These are phyloP conservation scores for Blastobotrys persicus DNA, from an alignment of 1,139 yeast genomes.

Conservation along the genomic window DNA sequence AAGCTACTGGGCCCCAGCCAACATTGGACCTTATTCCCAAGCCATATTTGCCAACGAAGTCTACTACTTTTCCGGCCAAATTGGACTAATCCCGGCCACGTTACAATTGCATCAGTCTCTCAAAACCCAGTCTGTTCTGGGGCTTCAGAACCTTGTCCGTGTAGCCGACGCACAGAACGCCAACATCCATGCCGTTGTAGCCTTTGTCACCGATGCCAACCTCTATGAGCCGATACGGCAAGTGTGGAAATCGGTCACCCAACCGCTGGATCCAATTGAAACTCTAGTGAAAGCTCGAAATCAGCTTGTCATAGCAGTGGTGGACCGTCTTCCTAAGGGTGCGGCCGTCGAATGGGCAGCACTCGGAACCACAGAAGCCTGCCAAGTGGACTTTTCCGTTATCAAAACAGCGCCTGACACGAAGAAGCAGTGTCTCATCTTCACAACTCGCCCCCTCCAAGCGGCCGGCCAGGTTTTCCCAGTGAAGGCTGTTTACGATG, in stretches of 20 bases:
- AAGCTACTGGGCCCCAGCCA: slow-evolving; percentile 97
- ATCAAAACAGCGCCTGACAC: not conserved
- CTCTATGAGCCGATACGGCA: not conserved
- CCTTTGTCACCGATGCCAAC: not conserved
- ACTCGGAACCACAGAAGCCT: slow-evolving; percentile 19
- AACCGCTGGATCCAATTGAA: not conserved
- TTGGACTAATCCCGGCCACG: slow-evolving; percentile 71
- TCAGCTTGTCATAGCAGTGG: slow-evolving; percentile 48
- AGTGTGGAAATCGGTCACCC: not conserved
- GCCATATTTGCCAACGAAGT: slow-evolving; percentile 53
- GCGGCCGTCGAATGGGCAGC: slow-evolving; percentile 77
- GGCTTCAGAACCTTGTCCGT: slow-evolving; percentile 60
- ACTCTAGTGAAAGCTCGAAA: not conserved
- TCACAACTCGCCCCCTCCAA: not conserved
- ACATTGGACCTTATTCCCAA: slow-evolving; percentile 96
- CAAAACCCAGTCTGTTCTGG: slow-evolving; percentile 45
- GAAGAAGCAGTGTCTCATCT: slow-evolving; percentile 3
- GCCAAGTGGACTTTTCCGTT: not conserved
- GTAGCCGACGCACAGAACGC: slow-evolving; percentile 46
- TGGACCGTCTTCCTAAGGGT: slow-evolving; percentile 61
- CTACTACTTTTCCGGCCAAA: slow-evolving; percentile 85
- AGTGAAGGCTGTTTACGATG: slow-evolving; percentile 13
- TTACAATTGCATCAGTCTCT: slow-evolving; percentile 45
- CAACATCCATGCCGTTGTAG: slow-evolving; percentile 9
- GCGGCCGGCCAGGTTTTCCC: slow-evolving; percentile 10